Evolutionary conservation across 2,329 filamentous ascomycete genomes (phyloP).

Genomic region (Tolypocladium nubicola): DNA sequence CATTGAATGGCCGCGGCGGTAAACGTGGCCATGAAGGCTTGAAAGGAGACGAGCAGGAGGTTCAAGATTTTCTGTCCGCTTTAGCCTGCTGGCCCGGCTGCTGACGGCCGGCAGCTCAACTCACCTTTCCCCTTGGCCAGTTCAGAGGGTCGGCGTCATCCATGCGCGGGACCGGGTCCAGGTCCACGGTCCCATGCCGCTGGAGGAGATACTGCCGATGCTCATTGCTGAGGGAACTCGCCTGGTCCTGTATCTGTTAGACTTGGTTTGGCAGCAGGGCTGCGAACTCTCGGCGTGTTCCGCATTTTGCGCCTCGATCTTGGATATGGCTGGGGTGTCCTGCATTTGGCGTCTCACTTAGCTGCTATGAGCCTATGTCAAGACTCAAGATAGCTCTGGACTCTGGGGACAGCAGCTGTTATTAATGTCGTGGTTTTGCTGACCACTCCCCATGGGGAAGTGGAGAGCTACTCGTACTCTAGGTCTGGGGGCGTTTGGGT

Average conservation of each 20-base stretch:
- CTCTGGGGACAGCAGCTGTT: not conserved
- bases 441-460: not conserved
- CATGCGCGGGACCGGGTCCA: conserved; percentile 7
- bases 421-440: not conserved
- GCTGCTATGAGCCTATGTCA: not conserved
- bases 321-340: not conserved
- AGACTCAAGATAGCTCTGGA: not conserved
- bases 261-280: not conserved
- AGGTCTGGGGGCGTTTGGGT: too few relatives aligned
- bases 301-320: not conserved
- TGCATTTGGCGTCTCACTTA: not conserved
- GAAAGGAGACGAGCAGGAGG: conserved; percentile 42
- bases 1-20: conserved; percentile 42
- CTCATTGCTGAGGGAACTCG: not conserved
- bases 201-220: conserved; percentile 5
- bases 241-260: not conserved
- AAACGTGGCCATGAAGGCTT: conserved; percentile 47
- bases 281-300: not conserved
- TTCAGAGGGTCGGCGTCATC: conserved; percentile 7
- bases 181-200: conserved; percentile 5
- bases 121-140: conserved; percentile 7
- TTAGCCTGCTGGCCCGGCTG: not conserved
- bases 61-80: conserved; percentile 37
- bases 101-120: not conserved
- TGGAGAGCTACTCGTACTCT: too few relatives aligned